Evolutionary conservation across 805 yeast genomes (phyloP).

Genomic region (Candida dajiaensis): DNA sequence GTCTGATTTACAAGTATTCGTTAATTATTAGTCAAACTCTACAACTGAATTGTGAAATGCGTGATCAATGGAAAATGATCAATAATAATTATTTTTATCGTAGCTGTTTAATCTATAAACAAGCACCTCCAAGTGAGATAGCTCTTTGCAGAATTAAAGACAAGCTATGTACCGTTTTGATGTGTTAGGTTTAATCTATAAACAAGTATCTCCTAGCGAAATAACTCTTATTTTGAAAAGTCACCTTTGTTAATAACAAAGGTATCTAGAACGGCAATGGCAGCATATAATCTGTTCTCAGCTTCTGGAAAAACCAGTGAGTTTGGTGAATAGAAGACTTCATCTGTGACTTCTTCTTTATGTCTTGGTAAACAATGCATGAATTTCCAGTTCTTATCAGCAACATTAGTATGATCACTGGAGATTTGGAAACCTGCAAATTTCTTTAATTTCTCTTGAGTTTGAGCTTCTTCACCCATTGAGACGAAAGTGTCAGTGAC

Average conservation of each 20-base stretch:
- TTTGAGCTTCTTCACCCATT: constrained; percentile 94
- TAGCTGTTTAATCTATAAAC: neutral
- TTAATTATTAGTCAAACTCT: constrained; percentile 10
- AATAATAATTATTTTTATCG: neutral
- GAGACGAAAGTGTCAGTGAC: constrained; percentile 98
- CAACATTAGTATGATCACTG: constrained; percentile 48
- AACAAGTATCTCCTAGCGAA: neutral
- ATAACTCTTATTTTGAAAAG: constrained; percentile 23
- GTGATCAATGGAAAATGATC: neutral
- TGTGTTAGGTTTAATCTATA: neutral
- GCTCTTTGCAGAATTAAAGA: neutral
- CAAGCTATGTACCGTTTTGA: neutral
- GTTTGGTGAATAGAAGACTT: constrained; percentile 76
- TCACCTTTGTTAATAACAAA: constrained; percentile 83
- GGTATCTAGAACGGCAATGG: constrained; percentile 87
- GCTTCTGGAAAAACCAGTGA: constrained; percentile 94
- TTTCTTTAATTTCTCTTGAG: constrained; percentile 62
- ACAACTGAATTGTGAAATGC: neutral
- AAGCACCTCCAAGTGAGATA: neutral
- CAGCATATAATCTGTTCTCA: constrained; percentile 93
- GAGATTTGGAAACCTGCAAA: constrained; percentile 87
- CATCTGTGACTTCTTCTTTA: constrained; percentile 89
- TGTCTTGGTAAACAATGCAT: constrained; percentile 99
- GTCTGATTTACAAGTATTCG: constrained; percentile 8
- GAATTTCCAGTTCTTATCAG: constrained; percentile 76